Evolutionary conservation across 306 rosid genomes (phyloP), one percentile per base, ranked within the genome.

Genomic region (Corylus avellana): DNA sequence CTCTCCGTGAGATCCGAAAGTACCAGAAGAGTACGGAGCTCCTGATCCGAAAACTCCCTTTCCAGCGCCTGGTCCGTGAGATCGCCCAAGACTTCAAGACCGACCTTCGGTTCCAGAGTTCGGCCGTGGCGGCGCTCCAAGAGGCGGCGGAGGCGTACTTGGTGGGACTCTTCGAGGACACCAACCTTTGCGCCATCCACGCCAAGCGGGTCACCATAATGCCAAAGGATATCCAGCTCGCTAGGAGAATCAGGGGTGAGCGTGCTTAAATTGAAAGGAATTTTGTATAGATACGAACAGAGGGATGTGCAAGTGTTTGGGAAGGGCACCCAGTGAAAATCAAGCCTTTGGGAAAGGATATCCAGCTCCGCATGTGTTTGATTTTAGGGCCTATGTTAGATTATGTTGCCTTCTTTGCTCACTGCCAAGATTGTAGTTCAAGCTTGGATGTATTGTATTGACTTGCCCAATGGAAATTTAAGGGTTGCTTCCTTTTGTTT

Each of bases 41-140:
- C 2, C 74, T 81, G 5, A 81, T 81, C 58, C 77, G 85, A 0
- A 81, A 81, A 53, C 81, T 81, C 27, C 85, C 85, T 0, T 81
- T 81, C 58, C 85, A 81, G 81, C 77, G 85, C 0, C 12, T 81
- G 27, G 85, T 81, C 2, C 77, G 85, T 17, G 85, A 81, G 8
- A 81, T 81, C 62, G 85, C 85, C 4, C 85, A 81, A 50, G 85
- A 81, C 7, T 81, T 81, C 70, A 81, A 81, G 81, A 81, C 81
- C 22, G 85, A 81, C n/a, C 62, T 81, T 9, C 42, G 85, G 20
- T 81, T 81, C 77, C 81, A 81, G 73, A 81, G 85, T 51, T 81
- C 85, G 12, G 85, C 85, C 27, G 85, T 81, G 8, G 73, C 85
- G 0, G 85, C 81, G 5, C 59, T 82, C 2, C 82, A 82, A 72